Conservation (phyloP, 2,329 filamentous ascomycete species). For the Fusarium devonianum region DNA sequence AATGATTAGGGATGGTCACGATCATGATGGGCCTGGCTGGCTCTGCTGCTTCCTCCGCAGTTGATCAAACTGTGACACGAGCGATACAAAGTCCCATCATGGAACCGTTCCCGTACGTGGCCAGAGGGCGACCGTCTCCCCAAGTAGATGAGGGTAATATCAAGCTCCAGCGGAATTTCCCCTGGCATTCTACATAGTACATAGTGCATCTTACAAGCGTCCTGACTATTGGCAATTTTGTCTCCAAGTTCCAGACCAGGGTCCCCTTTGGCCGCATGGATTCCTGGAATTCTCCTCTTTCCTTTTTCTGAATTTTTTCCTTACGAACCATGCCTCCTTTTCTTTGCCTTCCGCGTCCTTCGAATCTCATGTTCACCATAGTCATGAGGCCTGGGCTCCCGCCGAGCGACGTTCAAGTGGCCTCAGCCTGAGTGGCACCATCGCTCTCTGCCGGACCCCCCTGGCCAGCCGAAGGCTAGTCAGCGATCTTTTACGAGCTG, state of each 20-base stretch:
- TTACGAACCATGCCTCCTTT: slow-evolving; percentile 1
- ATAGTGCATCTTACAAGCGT: slow-evolving; percentile 2
- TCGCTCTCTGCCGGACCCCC: slow-evolving; percentile 3
- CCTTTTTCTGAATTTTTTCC: neutral
- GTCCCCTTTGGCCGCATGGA: neutral
- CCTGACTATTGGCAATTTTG: slow-evolving; percentile 6
- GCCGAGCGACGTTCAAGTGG: slow-evolving; percentile 11
- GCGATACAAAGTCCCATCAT: too few relatives aligned
- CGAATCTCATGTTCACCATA: slow-evolving; percentile 10
- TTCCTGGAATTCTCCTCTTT: neutral
- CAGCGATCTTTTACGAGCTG: slow-evolving; percentile 1
- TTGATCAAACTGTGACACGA: slow-evolving; percentile 12
- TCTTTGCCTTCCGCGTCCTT: neutral
- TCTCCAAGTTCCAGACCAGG: neutral
- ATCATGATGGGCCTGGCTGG: neutral
- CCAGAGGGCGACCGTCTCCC: too few relatives aligned
- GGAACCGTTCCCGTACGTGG: too few relatives aligned
- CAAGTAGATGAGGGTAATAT: slow-evolving; percentile 6
- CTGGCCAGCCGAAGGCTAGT: too few relatives aligned
- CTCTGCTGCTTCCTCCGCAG: too few relatives aligned
- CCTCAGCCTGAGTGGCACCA: slow-evolving; percentile 17
- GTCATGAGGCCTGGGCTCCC: slow-evolving; percentile 15
- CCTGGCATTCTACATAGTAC: neutral
- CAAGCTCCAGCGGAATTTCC: neutral
- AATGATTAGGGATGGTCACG: neutral